Percentiles rank a stretch among this genome's conserved stretches.
These are phyloP conservation scores for Hysterangium stoloniferum DNA, from an alignment of 768 basidiomycete species.

Conservation along the genomic window DNA sequence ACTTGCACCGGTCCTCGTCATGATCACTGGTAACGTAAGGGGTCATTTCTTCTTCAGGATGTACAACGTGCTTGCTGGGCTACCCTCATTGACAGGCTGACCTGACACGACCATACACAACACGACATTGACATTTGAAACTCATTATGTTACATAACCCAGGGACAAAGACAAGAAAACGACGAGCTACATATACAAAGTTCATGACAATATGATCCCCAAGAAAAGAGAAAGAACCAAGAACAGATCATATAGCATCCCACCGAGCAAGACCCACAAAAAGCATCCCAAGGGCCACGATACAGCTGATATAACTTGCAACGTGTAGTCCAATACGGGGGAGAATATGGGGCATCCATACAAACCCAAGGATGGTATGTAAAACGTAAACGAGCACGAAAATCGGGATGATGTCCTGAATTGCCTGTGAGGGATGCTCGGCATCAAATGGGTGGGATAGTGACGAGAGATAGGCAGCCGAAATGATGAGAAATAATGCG, in stretches of 20 bases:
- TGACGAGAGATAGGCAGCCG: slow-evolving; percentile 25
- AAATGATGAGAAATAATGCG: slow-evolving; percentile 50
- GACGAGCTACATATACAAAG: too few relatives aligned
- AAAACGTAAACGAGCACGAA: slow-evolving; percentile 37
- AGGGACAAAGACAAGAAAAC: too few relatives aligned
- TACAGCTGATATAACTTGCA: slow-evolving; percentile 60
- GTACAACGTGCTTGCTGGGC: too few relatives aligned
- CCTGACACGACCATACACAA: too few relatives aligned
- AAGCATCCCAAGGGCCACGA: slow-evolving; percentile 60
- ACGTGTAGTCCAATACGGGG: slow-evolving; percentile 70
- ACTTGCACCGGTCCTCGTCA: too few relatives aligned
- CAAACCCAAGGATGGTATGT: slow-evolving; percentile 47
- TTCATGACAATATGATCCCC: too few relatives aligned
- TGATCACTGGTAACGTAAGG: too few relatives aligned
- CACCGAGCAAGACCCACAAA: slow-evolving; percentile 69
- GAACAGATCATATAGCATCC: slow-evolving; percentile 62
- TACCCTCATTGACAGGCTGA: too few relatives aligned
- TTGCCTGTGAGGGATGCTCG: neutral
- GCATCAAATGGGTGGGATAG: slow-evolving; percentile 35
- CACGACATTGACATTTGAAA: too few relatives aligned
- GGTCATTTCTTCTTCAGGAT: too few relatives aligned
- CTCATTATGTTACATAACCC: too few relatives aligned
- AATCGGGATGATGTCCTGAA: slow-evolving; percentile 25
- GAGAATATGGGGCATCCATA: slow-evolving; percentile 61
- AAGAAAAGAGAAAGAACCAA: too few relatives aligned